Conservation (phyloP, 495 filamentous ascomycete genomes). For the Penicillium cosmopolitanum region DNA sequence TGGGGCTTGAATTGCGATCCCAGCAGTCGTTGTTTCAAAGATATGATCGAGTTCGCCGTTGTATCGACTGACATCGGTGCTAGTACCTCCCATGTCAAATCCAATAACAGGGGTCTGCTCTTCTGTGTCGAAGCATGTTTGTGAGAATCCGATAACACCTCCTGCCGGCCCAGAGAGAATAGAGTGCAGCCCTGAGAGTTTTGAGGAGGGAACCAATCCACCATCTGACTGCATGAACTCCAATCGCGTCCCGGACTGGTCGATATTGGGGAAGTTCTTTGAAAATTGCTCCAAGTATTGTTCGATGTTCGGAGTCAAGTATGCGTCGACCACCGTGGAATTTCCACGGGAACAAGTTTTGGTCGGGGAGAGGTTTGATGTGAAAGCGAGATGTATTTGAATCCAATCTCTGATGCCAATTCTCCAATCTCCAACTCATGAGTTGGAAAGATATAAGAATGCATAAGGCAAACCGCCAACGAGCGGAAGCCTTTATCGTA, state of each 20-base stretch:
- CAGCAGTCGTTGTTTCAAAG: slow-evolving; percentile 74
- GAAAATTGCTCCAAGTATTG: slow-evolving; percentile 13
- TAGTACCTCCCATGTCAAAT: slow-evolving; percentile 91
- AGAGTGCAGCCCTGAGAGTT: slow-evolving; percentile 74
- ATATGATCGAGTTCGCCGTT: slow-evolving; percentile 82
- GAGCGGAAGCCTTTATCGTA: slow-evolving; percentile 67
- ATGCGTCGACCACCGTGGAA: slow-evolving; percentile 18
- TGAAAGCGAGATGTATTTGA: slow-evolving; percentile 66
- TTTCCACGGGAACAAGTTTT: slow-evolving; percentile 60
- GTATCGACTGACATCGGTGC: slow-evolving; percentile 83
- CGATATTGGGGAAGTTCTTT: slow-evolving; percentile 57
- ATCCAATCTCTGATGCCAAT: slow-evolving; percentile 73
- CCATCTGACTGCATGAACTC: slow-evolving; percentile 91
- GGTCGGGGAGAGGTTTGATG: slow-evolving; percentile 60
- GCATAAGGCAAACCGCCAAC: slow-evolving; percentile 79
- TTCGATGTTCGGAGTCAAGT: slow-evolving; percentile 21
- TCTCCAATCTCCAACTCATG: slow-evolving; percentile 72
- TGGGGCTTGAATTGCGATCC: slow-evolving; percentile 35
- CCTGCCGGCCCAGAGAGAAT: slow-evolving; percentile 82
- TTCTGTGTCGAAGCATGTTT: slow-evolving; percentile 13
- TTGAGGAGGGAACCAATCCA: slow-evolving; percentile 74
- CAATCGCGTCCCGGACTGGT: slow-evolving; percentile 58
- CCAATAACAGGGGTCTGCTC: slow-evolving; percentile 66
- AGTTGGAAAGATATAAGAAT: slow-evolving; percentile 77
- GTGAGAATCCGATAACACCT: slow-evolving; percentile 41